Conservation (phyloP, 1,284 basidiomycete genomes). For the Microbotryum lychnidis-dioicae region DNA sequence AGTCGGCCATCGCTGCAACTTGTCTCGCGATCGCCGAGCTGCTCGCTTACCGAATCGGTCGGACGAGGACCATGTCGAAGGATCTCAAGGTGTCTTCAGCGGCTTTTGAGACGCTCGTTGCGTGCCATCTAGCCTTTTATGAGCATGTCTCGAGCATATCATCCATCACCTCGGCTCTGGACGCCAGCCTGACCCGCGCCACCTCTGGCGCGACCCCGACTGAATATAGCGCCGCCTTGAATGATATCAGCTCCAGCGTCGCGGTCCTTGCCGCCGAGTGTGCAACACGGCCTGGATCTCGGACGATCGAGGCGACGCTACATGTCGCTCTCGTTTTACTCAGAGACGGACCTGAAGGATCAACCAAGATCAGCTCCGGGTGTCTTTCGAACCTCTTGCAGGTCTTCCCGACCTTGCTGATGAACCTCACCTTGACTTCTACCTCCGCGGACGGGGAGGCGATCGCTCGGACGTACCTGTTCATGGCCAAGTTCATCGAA, state of each 20-base stretch:
- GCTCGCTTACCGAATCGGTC: slow-evolving; percentile 2
- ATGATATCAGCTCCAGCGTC: neutral
- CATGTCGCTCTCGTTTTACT: slow-evolving; percentile 8
- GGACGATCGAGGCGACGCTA: slow-evolving; percentile 1
- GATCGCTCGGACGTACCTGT: neutral
- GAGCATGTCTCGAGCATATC: neutral
- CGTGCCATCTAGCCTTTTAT: slow-evolving; percentile 15
- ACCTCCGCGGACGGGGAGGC: neutral
- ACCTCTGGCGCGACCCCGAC: neutral
- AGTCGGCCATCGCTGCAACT: neutral
- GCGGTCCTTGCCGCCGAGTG: neutral
- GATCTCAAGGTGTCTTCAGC: neutral
- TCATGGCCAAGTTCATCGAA: slow-evolving; percentile 25
- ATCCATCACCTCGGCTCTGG: neutral
- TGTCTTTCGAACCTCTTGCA: slow-evolving; percentile 20
- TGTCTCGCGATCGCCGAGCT: slow-evolving; percentile 9
- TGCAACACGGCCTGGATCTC: neutral
- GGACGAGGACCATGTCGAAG: slow-evolving; percentile 4
- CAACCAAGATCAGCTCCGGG: slow-evolving; percentile 9
- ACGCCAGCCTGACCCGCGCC: slow-evolving; percentile 2
- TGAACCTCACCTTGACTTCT: neutral
- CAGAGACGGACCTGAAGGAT: slow-evolving; percentile 23
- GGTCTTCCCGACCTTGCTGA: slow-evolving; percentile 11
- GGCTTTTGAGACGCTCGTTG: slow-evolving; percentile 20
- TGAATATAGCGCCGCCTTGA: slow-evolving; percentile 16